Base-by-base conservation (phyloP, 2,329 filamentous ascomycete genomes). In the Neopestalotiopsis sp. region DNA sequence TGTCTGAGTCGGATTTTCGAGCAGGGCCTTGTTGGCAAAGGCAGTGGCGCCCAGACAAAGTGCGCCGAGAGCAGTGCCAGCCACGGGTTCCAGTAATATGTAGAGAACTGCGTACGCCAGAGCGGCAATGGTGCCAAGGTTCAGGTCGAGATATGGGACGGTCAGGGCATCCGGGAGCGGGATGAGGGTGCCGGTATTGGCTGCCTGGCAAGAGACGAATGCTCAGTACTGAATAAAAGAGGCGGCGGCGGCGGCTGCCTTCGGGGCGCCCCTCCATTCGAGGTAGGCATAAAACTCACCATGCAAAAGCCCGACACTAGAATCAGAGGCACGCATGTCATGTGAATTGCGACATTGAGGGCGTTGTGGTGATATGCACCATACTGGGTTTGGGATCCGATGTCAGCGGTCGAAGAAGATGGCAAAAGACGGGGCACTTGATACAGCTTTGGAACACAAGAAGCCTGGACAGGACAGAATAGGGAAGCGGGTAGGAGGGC, bases 41-140 rank as follows among this genome's bases (percentile, higher is more conserved):
- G 93, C 94, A 10, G 94, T 92, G 67, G 89, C 90, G 24, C 84
- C 91, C 58, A 98, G 83, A 70, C 97, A 90, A 40, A 98, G 84
- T 3, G 93, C 88, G 5, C 93, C 90, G 57, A 97, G 84, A 34
- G 93, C 83, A 12, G 89, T 90, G 65, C 96, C 96, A 12, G 96
- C 96, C 0, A 98, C 94, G 1, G 96, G 96, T 78, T 99, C 96
- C 76, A 99, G 91, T 28, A 99, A 88, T 62, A 98, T 86, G 78
- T 98, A 99, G 67, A 98, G 88, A 1, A 87, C 87, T 49, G 92
- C 88, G 81, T 96, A 98, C 34, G 91, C 76, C 66, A 89, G 86
- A 42, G 90, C 89, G 59, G 83, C 82, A 67, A 92, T 88, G 13
- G 89, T 94, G 71, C 88, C 89, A 58, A 90, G 83, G 73, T 90